phyloP scores from a whole-genome alignment of 2,329 filamentous ascomycete genomes.

The Epicoccum sorghinum region DNA sequence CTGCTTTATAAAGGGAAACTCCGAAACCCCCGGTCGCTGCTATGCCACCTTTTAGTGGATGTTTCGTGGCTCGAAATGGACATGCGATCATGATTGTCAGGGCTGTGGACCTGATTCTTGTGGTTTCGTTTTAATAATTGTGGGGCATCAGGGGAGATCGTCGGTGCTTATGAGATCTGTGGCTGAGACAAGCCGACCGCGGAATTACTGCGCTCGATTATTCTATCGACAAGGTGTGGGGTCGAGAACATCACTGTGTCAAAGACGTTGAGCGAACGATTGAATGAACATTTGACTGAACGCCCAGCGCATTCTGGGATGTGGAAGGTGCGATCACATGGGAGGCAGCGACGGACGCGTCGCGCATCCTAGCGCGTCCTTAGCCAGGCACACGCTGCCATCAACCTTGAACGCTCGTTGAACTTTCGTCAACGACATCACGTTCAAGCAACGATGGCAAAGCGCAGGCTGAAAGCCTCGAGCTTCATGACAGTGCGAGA shows the following conservation, averaged over 20 bases:
- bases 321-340: neutral
- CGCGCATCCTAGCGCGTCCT: neutral
- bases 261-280: no score
- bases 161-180: neutral
- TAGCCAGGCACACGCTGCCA: neutral
- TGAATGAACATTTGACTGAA: no score
- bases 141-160: neutral
- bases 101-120: neutral
- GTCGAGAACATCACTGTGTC: no score
- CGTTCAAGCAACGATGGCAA: neutral
- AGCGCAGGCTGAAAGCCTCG: neutral
- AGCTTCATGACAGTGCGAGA: neutral
- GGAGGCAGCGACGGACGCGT: neutral
- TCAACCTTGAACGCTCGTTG: neutral
- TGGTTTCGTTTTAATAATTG: neutral
- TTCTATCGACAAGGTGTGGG: neutral
- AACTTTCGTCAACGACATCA: neutral
- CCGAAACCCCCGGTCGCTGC: neutral
- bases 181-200: neutral
- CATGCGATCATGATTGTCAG: neutral
- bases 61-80: neutral
- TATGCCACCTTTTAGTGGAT: neutral
- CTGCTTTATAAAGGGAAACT: no score
- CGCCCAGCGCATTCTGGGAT: no score
- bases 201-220: neutral